Evolutionary conservation across 2,329 filamentous ascomycete genomes (phyloP), one percentile per base, ranked within the genome.

Genomic region (Colletotrichum cordylinicola): DNA sequence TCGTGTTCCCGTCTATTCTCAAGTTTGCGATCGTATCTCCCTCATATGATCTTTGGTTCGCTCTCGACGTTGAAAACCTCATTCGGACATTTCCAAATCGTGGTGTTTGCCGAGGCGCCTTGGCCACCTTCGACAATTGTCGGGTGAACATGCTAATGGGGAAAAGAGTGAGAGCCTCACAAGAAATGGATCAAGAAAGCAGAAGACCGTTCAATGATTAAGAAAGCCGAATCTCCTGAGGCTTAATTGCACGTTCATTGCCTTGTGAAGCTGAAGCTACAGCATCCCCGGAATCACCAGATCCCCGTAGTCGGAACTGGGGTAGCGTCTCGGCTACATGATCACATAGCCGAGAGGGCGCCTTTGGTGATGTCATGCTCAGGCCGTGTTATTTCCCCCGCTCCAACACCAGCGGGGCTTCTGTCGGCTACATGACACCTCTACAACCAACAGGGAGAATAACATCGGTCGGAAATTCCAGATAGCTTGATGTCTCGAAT

Each of bases 11-110:
- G 21, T 80, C 76, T 10, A 85, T 77, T 2, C 74, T 75, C 8
- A 85, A 74, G 27, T 83, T 84, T 3, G 67, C 39, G 21, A 85
- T 82, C 6, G 84, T 85, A 52, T 48, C 37, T 16, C 72, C 66
- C 15, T 82, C 81, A 48, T 84, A 82, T 31, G 43, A 60, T 1
- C 5, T 48, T 4, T 13, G 10, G 0, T 10, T 64, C 21, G 8
- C 13, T 9, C 16, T 4, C 2, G 58, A 60, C 1, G 35, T 48
- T 12, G 64, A 68, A 10, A 75, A 69, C 3, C 8, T 27, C 2
- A 29, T 61, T 1, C 10, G 43, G 43, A 21, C 10, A 52, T 27
- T 43, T 6, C 18, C 52, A 15, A 16, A 27, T 6, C 4, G n/a
- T 5, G 9, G 21, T 60, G 10, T 0, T 29, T 60, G 43, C n/a